Percentiles rank a stretch among this genome's conserved stretches.
These are phyloP conservation scores for Xylariomycetidae sp. DNA, from an alignment of 2,329 filamentous ascomycete species.

Conservation along the genomic window DNA sequence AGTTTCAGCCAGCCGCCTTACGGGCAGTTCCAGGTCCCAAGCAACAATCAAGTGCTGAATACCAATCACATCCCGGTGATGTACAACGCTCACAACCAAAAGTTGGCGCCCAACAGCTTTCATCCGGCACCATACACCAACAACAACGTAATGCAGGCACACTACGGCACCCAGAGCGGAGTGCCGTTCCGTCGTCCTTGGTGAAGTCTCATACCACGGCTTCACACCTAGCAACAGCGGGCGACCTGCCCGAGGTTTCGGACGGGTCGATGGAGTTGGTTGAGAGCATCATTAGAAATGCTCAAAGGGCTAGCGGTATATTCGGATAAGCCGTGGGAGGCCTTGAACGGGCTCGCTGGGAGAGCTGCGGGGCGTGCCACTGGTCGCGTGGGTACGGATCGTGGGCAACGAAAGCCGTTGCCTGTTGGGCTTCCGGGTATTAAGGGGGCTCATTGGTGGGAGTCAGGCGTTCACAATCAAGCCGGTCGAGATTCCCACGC, in stretches of 20 bases:
- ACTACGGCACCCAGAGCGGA: too few relatives aligned
- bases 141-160: too few relatives aligned
- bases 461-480: too few relatives aligned
- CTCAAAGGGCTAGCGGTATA: slow-evolving; percentile 23
- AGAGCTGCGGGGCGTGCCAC: too few relatives aligned
- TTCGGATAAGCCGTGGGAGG: too few relatives aligned
- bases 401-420: too few relatives aligned
- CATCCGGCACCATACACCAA: slow-evolving; percentile 1
- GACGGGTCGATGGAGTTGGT: slow-evolving; percentile 28
- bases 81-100: slow-evolving; percentile 3
- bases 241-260: slow-evolving; percentile 26
- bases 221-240: slow-evolving; percentile 6
- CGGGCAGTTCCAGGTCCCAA: slow-evolving; percentile 13
- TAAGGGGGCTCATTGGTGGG: too few relatives aligned
- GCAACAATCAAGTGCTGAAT: slow-evolving; percentile 5
- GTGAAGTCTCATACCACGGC: neutral
- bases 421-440: too few relatives aligned
- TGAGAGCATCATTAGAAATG: slow-evolving; percentile 27
- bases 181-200: neutral
- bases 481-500: too few relatives aligned
- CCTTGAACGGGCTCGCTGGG: too few relatives aligned
- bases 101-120: neutral
- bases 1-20: slow-evolving; percentile 19
- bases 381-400: too few relatives aligned
- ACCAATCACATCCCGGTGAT: slow-evolving; percentile 1